A percentile compares a stretch with the other conserved stretches of the same genome.
phyloP scores from a whole-genome alignment of 306 rosid genomes.

The Casuarina equisetifolia region DNA sequence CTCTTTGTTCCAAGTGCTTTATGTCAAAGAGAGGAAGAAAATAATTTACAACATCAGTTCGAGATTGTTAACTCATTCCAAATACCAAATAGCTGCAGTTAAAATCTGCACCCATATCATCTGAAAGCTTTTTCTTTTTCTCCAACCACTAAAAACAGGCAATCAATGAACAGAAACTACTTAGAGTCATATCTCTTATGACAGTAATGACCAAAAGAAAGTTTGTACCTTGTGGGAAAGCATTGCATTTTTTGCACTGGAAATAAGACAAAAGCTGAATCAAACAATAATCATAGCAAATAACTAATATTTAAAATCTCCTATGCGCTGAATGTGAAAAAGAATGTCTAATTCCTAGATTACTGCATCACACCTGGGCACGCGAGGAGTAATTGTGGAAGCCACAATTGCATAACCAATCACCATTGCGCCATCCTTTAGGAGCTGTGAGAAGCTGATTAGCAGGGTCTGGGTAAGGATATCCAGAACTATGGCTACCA shows the following conservation, averaged over 20 bases:
- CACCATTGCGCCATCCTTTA: conserved; percentile 92
- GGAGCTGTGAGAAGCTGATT: conserved; percentile 47
- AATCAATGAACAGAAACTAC: not conserved
- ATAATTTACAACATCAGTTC: conserved; percentile 34
- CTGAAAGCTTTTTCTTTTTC: not conserved
- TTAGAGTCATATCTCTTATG: not conserved
- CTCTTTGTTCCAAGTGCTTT: conserved; percentile 89
- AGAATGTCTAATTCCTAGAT: conserved; percentile 5
- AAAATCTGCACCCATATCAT: not conserved
- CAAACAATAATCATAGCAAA: conserved; percentile 28
- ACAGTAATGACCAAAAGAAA: conserved; percentile 10
- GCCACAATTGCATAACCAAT: conserved; percentile 93
- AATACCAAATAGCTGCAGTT: not conserved
- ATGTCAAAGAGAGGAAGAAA: conserved; percentile 24
- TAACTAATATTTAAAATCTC: not conserved
- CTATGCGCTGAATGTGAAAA: conserved; percentile 13
- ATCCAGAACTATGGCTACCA: conserved; percentile 51
- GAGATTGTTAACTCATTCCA: not conserved
- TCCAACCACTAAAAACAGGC: not conserved
- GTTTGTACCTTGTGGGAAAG: conserved; percentile 76
- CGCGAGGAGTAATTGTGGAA: conserved; percentile 93
- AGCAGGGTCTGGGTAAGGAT: conserved; percentile 49
- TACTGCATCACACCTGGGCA: conserved; percentile 59
- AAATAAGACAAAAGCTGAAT: conserved; percentile 36
- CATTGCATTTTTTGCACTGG: conserved; percentile 96